These are phyloP conservation scores for Vigna angularis DNA, from an alignment of 306 rosid genomes.

Conservation along the genomic window DNA sequence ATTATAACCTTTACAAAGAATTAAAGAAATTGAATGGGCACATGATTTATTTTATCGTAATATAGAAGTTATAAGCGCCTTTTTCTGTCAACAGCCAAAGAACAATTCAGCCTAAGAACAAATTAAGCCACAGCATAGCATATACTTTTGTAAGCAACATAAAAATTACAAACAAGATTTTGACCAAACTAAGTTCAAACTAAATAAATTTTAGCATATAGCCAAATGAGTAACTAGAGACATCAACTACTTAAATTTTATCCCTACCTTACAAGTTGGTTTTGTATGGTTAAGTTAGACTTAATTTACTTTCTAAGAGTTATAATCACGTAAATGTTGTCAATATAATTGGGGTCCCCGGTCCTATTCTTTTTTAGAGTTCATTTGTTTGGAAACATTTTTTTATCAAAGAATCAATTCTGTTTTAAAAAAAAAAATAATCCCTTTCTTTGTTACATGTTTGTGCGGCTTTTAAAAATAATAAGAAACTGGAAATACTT, in stretches of 20 bases:
- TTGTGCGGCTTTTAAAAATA: neutral
- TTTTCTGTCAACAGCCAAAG: conserved; percentile 30
- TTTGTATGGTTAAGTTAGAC: no score
- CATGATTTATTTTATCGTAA: conserved; percentile 21
- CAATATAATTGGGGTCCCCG: neutral
- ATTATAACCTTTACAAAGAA: neutral
- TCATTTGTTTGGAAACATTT: no score
- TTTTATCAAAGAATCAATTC: neutral
- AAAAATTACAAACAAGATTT: conserved; percentile 18
- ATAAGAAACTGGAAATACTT: neutral
- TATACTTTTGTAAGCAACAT: conserved; percentile 13
- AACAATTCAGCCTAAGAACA: neutral
- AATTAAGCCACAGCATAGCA: conserved; percentile 11
- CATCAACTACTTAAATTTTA: conserved; percentile 11
- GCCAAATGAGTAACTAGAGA: neutral
- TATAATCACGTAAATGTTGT: conserved; percentile 6
- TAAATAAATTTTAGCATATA: conserved; percentile 18
- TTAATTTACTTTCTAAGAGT: neutral
- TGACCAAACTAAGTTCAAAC: conserved; percentile 11
- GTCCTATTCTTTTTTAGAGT: neutral
- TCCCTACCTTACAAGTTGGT: no score
- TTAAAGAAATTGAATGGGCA: conserved; percentile 26
- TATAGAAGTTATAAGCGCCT: conserved; percentile 9
- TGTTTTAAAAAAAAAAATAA: no score
- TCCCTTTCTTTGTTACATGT: neutral